Evolutionary conservation across 192 early-diverging fungal species (phyloP).

Genomic region (Entomortierella chlamydospora): DNA sequence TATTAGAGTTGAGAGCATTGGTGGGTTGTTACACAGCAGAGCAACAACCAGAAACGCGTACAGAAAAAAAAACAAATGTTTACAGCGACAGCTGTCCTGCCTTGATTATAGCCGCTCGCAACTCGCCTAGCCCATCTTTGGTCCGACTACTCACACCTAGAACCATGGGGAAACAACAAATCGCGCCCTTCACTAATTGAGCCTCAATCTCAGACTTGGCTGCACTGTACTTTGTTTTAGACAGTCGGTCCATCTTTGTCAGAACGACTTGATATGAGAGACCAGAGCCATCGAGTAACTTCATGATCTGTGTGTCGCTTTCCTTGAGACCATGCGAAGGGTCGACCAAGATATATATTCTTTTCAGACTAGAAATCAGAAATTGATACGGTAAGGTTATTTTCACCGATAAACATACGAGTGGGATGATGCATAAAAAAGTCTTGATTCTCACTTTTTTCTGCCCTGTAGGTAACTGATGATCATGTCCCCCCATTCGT

Average conservation of each 20-base stretch:
- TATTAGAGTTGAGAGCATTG: too few relatives aligned
- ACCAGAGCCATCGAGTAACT: slow-evolving; percentile 52
- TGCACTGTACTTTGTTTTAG: slow-evolving; percentile 40
- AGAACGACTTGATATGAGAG: slow-evolving; percentile 64
- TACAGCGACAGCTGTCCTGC: slow-evolving; percentile 33
- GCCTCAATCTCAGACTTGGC: slow-evolving; percentile 57
- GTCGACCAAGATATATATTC: slow-evolving; percentile 61
- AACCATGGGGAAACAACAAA: slow-evolving; percentile 62
- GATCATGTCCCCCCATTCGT: slow-evolving; percentile 66
- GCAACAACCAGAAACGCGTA: not conserved
- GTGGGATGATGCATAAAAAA: not conserved
- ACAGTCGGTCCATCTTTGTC: slow-evolving; percentile 60
- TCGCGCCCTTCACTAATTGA: slow-evolving; percentile 54
- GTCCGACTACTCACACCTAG: slow-evolving; percentile 52
- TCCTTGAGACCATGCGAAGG: slow-evolving; percentile 61
- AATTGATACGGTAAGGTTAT: not conserved
- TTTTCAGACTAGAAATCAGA: slow-evolving; percentile 41
- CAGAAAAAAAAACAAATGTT: not conserved
- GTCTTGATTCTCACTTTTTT: slow-evolving; percentile 45
- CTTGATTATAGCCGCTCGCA: slow-evolving; percentile 49
- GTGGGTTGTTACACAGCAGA: too few relatives aligned
- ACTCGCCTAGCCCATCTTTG: slow-evolving; percentile 44
- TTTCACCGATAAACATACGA: not conserved
- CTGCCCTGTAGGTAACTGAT: slow-evolving; percentile 55
- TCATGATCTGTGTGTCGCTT: slow-evolving; percentile 57